These are phyloP conservation scores for Fusarium floridanum DNA, from an alignment of 2,329 filamentous ascomycete species.

Conservation along the genomic window DNA sequence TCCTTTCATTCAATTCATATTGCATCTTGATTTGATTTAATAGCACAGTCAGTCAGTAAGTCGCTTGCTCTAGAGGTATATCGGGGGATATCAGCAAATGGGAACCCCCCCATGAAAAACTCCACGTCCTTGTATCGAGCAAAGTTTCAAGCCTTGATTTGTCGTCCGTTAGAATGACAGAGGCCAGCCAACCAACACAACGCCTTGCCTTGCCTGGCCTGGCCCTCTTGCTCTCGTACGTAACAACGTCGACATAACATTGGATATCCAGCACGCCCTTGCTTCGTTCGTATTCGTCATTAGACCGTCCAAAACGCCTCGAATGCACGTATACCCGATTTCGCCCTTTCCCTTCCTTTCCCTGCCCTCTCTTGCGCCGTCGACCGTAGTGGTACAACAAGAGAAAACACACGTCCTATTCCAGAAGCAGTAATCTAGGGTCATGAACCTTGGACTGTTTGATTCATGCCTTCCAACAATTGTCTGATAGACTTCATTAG, in stretches of 20 bases:
- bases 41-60: conserved; percentile 23
- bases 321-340: conserved; percentile 29
- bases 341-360: conserved; percentile 21
- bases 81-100: conserved; percentile 34
- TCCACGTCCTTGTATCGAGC: conserved; percentile 28
- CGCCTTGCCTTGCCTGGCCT: neutral
- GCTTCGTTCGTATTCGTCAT: conserved; percentile 42
- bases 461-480: conserved; percentile 56
- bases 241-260: conserved; percentile 25
- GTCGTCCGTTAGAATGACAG: conserved; percentile 17
- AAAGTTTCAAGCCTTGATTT: conserved; percentile 13
- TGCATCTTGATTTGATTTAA: conserved; percentile 2
- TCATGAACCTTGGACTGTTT: conserved; percentile 48
- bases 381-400: neutral
- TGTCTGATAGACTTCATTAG: conserved; percentile 57
- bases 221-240: conserved; percentile 9
- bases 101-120: conserved; percentile 35
- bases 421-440: neutral
- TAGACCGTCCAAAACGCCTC: conserved; percentile 45
- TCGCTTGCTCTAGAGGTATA: conserved; percentile 47
- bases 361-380: neutral
- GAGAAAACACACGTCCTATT: neutral
- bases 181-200: conserved; percentile 5
- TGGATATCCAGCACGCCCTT: conserved; percentile 32
- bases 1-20: neutral